phyloP scores from a whole-genome alignment of 2,329 filamentous ascomycete genomes.

The Cladosporium sp. region DNA sequence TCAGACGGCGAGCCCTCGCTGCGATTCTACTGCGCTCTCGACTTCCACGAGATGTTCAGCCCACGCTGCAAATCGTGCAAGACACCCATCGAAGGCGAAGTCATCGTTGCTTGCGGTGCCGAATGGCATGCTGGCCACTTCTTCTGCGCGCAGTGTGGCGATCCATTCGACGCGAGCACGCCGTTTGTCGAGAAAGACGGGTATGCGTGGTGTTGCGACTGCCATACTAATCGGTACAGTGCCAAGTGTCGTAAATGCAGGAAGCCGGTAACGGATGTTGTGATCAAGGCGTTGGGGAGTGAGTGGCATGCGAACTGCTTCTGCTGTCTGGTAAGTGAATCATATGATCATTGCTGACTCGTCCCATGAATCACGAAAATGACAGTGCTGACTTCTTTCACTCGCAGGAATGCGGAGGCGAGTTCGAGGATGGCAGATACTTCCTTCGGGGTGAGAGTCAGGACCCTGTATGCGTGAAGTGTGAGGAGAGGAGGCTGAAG shows the following conservation, averaged over 20 bases:
- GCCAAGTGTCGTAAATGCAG: slow-evolving; percentile 85
- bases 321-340: slow-evolving; percentile 58
- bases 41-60: slow-evolving; percentile 93
- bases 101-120: slow-evolving; percentile 87
- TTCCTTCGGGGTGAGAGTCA: slow-evolving; percentile 57
- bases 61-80: slow-evolving; percentile 94
- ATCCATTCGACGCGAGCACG: slow-evolving; percentile 60
- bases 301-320: slow-evolving; percentile 97
- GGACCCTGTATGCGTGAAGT: slow-evolving; percentile 58
- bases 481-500: slow-evolving; percentile 60
- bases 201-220: slow-evolving; percentile 93
- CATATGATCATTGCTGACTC: not conserved
- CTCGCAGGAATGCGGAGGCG: slow-evolving; percentile 54
- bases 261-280: slow-evolving; percentile 80
- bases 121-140: slow-evolving; percentile 98
- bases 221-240: slow-evolving; percentile 85
- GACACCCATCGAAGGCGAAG: slow-evolving; percentile 92
- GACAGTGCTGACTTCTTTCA: not conserved
- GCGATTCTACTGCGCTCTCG: slow-evolving; percentile 95
- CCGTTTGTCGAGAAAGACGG: slow-evolving; percentile 98
- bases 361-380: not conserved
- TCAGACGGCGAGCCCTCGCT: slow-evolving; percentile 66
- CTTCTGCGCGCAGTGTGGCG: slow-evolving; percentile 97
- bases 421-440: slow-evolving; percentile 60
- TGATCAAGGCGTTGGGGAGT: slow-evolving; percentile 79